phyloP scores from a whole-genome alignment of 108 stramenopile species.

The Fragilariopsis cylindrus region DNA sequence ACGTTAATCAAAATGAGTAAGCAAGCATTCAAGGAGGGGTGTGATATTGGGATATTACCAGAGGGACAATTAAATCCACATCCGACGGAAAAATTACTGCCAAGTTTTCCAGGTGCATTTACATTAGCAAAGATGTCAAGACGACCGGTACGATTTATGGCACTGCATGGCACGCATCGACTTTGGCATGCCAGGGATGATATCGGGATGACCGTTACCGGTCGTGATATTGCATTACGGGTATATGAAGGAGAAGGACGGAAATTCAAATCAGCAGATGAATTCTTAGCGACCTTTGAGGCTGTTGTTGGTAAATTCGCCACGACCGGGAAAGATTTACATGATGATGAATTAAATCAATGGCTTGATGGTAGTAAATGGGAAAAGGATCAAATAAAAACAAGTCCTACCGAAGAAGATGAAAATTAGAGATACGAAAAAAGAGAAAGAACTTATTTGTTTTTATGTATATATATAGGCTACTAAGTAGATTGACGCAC shows the following conservation, averaged over 20 bases:
- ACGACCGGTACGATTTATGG: slow-evolving; percentile 80
- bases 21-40: slow-evolving; percentile 73
- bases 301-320: slow-evolving; percentile 82
- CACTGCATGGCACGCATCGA: slow-evolving; percentile 65
- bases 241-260: slow-evolving; percentile 50
- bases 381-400: slow-evolving; percentile 1
- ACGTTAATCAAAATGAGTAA: slow-evolving; percentile 58
- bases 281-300: slow-evolving; percentile 70
- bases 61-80: slow-evolving; percentile 87
- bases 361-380: slow-evolving; percentile 32
- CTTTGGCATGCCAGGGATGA: slow-evolving; percentile 76
- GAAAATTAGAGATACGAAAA: neutral
- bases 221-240: slow-evolving; percentile 59
- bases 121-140: slow-evolving; percentile 66
- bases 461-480: neutral
- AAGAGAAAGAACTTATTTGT: neutral
- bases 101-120: slow-evolving; percentile 72
- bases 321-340: slow-evolving; percentile 61
- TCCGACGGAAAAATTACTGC: slow-evolving; percentile 69
- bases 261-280: slow-evolving; percentile 51
- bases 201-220: slow-evolving; percentile 68
- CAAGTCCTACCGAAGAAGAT: neutral
- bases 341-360: slow-evolving; percentile 27
- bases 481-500: too few species aligned
- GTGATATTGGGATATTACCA: slow-evolving; percentile 81